phyloP scores from a whole-genome alignment of 2,329 filamentous ascomycete species.

The Hansfordia pulvinata region DNA sequence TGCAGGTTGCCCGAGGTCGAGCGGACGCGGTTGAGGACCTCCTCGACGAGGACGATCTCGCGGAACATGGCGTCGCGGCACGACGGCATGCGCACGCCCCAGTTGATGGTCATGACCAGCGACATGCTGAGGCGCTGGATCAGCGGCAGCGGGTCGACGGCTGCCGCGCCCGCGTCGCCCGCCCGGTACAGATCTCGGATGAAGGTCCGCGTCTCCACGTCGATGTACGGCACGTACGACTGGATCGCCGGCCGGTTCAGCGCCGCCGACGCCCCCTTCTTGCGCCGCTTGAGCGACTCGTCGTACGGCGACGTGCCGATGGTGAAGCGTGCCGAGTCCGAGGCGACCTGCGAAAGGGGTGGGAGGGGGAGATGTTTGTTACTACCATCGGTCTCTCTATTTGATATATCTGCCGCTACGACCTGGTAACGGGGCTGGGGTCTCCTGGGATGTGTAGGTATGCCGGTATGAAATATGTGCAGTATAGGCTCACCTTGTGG shows the following conservation, averaged over 20 bases:
- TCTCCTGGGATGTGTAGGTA: no score
- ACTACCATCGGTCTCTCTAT: no score
- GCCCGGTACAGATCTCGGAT: slow-evolving; percentile 45
- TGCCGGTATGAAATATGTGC: no score
- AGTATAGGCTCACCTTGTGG: slow-evolving; percentile 37
- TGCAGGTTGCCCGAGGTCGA: slow-evolving; percentile 48
- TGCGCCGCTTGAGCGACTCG: slow-evolving; percentile 47
- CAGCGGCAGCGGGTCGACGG: slow-evolving; percentile 54
- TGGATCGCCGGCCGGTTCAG: slow-evolving; percentile 51
- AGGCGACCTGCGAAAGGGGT: slow-evolving; percentile 32
- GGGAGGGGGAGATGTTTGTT: slow-evolving; percentile 1
- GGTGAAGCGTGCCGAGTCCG: slow-evolving; percentile 51
- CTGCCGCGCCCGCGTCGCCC: slow-evolving; percentile 35
- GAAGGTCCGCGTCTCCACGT: slow-evolving; percentile 49
- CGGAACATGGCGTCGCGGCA: slow-evolving; percentile 46
- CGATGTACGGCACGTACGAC: slow-evolving; percentile 47
- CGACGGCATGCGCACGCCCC: slow-evolving; percentile 46
- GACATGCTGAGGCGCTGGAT: slow-evolving; percentile 50
- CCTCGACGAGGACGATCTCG: slow-evolving; percentile 50
- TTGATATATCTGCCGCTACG: no score
- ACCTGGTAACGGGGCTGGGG: no score
- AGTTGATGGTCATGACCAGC: slow-evolving; percentile 51
- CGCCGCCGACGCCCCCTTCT: slow-evolving; percentile 52
- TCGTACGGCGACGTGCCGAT: slow-evolving; percentile 56
- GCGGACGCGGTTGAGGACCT: slow-evolving; percentile 43